Percentiles rank a stretch among this genome's conserved stretches.
These are phyloP conservation scores for Phytophthora chlamydospora DNA, from an alignment of 352 stramenopile species.

Conservation along the genomic window DNA sequence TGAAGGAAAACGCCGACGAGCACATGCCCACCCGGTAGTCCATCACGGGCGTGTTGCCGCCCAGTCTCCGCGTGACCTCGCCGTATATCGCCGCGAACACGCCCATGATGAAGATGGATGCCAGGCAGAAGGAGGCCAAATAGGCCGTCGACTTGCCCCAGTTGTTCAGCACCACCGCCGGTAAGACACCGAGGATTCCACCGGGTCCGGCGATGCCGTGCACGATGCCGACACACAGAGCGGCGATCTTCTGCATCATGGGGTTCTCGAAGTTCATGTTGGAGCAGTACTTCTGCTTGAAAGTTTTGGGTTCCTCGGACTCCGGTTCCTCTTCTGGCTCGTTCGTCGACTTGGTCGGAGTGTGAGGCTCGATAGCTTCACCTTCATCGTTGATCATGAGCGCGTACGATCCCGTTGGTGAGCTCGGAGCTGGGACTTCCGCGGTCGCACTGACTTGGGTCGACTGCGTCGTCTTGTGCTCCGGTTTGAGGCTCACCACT, in stretches of 20 bases:
- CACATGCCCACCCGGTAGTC: slow-evolving; percentile 54
- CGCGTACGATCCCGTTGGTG: not conserved
- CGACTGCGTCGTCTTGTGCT: not conserved
- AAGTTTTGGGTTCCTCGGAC: not conserved
- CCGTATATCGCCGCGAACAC: slow-evolving; percentile 84
- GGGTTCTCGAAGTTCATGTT: slow-evolving; percentile 55
- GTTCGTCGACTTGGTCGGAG: not conserved
- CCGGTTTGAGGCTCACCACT: not conserved
- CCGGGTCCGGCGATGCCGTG: slow-evolving; percentile 79
- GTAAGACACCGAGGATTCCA: slow-evolving; percentile 83
- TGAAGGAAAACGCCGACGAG: slow-evolving; percentile 61
- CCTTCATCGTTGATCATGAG: not conserved
- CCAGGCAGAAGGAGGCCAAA: slow-evolving; percentile 83
- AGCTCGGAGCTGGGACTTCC: not conserved
- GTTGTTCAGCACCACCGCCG: slow-evolving; percentile 44
- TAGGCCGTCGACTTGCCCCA: slow-evolving; percentile 67
- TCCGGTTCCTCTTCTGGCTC: not conserved
- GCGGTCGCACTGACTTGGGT: too few species aligned
- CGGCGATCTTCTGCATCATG: slow-evolving; percentile 57
- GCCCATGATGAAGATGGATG: slow-evolving; percentile 89
- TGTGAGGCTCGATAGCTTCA: not conserved
- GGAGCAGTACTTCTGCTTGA: slow-evolving; percentile 35
- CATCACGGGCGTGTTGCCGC: slow-evolving; percentile 31
- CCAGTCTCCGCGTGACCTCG: slow-evolving; percentile 47
- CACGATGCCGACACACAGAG: slow-evolving; percentile 79